Percentiles rank a stretch among this genome's conserved stretches.
Conservation (phyloP, 352 stramenopile genomes). For the Pythium rhizo-oryzae region DNA sequence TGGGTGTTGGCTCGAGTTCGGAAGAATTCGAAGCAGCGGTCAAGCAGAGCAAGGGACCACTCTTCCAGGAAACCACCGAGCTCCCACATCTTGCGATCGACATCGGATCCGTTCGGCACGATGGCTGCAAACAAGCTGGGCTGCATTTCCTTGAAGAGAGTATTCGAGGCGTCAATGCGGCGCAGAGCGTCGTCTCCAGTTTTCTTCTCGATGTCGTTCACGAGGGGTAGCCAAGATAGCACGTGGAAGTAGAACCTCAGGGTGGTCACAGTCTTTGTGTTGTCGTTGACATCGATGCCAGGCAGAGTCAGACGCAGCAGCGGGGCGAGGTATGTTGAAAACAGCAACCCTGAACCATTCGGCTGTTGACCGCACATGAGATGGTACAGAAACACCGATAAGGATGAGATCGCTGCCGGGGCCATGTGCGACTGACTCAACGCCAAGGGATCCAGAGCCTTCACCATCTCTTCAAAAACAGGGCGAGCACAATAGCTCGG, state of each 20-base stretch:
- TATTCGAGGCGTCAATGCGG: constrained; percentile 13
- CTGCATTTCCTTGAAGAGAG: constrained; percentile 42
- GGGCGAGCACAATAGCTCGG: constrained; percentile 38
- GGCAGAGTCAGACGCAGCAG: constrained; percentile 65
- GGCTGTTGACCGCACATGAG: constrained; percentile 64
- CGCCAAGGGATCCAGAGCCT: constrained; percentile 62
- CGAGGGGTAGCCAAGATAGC: constrained; percentile 68
- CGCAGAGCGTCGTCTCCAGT: constrained; percentile 27
- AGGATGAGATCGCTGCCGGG: constrained; percentile 66
- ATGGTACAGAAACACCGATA: constrained; percentile 61
- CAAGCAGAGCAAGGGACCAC: constrained; percentile 62
- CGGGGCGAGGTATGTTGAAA: constrained; percentile 56
- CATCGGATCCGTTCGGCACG: constrained; percentile 29
- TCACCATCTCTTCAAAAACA: constrained; percentile 74
- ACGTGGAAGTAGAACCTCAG: constrained; percentile 69
- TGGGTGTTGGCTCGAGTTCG: constrained; percentile 48
- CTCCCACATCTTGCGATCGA: constrained; percentile 64
- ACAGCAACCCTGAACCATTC: constrained; percentile 48
- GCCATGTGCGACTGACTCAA: constrained; percentile 77
- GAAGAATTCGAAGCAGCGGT: constrained; percentile 71
- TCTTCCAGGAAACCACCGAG: constrained; percentile 61
- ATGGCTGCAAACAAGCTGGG: constrained; percentile 46
- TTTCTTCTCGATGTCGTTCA: constrained; percentile 62
- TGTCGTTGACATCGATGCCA: constrained; percentile 78
- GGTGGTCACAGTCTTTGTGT: constrained; percentile 72